Evolutionary conservation across 352 stramenopile genomes (phyloP).

Genomic region (Pythium oligandrum): DNA sequence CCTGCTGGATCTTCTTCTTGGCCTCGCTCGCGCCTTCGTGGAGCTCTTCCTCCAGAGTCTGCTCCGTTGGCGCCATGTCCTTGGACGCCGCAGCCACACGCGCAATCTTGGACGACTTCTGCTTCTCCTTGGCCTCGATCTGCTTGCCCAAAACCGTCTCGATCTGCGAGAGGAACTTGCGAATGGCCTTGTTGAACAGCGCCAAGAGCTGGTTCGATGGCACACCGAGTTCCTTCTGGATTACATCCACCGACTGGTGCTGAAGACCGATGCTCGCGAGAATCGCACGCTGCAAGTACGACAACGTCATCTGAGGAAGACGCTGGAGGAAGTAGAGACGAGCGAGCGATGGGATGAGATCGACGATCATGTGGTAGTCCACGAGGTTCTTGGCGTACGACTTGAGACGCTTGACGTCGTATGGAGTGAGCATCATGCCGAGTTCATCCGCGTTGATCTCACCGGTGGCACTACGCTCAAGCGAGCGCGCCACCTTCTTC

Average conservation of each 20-base stretch:
- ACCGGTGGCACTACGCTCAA: slow-evolving; percentile 59
- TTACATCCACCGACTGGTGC: slow-evolving; percentile 91
- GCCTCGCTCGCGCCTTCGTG: slow-evolving; percentile 70
- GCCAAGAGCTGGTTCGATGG: slow-evolving; percentile 95
- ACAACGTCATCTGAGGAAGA: slow-evolving; percentile 91
- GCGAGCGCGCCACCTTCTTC: slow-evolving; percentile 8
- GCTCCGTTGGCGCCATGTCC: slow-evolving; percentile 74
- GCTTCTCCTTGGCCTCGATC: slow-evolving; percentile 79
- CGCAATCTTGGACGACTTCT: slow-evolving; percentile 63
- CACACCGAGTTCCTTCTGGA: slow-evolving; percentile 93
- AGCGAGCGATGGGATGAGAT: slow-evolving; percentile 94
- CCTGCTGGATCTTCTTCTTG: slow-evolving; percentile 76
- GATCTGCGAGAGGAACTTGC: slow-evolving; percentile 86
- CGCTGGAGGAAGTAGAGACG: slow-evolving; percentile 96
- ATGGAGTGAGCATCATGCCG: slow-evolving; percentile 91
- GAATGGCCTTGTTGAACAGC: slow-evolving; percentile 97
- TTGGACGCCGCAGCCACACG: slow-evolving; percentile 52
- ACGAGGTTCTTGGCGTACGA: slow-evolving; percentile 98
- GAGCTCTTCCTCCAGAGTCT: slow-evolving; percentile 81
- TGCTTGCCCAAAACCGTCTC: slow-evolving; percentile 76
- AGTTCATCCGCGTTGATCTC: slow-evolving; percentile 88
- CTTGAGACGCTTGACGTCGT: slow-evolving; percentile 98
- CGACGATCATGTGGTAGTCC: slow-evolving; percentile 99
- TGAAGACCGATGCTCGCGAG: slow-evolving; percentile 94
- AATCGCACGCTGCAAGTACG: slow-evolving; percentile 94